A percentile compares a stretch with the other conserved stretches of the same genome.
phyloP scores from a whole-genome alignment of 1,139 yeast species.

The Candida sp. region DNA sequence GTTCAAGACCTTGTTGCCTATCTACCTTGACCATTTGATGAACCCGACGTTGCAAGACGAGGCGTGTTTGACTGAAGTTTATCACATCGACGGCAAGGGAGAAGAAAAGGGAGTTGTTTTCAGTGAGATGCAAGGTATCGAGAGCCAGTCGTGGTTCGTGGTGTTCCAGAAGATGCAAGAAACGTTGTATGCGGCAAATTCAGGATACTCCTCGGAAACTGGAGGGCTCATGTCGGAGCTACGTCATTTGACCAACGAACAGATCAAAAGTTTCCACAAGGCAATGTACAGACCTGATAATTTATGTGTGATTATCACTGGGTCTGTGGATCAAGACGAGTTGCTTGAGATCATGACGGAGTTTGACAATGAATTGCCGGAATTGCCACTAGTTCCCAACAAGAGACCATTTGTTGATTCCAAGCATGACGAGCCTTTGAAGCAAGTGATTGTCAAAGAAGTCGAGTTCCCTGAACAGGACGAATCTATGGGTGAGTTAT shows the following conservation, averaged over 20 bases:
- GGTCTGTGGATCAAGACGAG: conserved; percentile 77
- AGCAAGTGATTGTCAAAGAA: conserved; percentile 44
- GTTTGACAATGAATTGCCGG: conserved; percentile 61
- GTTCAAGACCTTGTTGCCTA: conserved; percentile 80
- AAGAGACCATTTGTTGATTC: conserved; percentile 87
- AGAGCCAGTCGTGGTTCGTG: conserved; percentile 77
- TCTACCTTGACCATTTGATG: conserved; percentile 86
- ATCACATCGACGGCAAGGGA: conserved; percentile 90
- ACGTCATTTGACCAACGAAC: conserved; percentile 71
- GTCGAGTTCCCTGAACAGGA: conserved; percentile 90
- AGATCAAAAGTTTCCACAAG: conserved; percentile 77
- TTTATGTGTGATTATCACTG: conserved; percentile 80
- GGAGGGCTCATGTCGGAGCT: conserved; percentile 89
- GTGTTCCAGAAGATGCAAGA: conserved; percentile 68
- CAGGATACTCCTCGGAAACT: conserved; percentile 84
- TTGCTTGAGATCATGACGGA: conserved; percentile 60
- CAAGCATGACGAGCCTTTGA: conserved; percentile 44
- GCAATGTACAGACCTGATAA: conserved; percentile 82
- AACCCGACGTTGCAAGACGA: conserved; percentile 88
- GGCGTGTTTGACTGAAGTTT: conserved; percentile 94
- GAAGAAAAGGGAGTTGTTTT: conserved; percentile 97
- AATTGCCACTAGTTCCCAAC: conserved; percentile 35
- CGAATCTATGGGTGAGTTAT: conserved; percentile 80
- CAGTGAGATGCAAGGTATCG: conserved; percentile 97
- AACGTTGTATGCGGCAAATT: conserved; percentile 56